Conservation (phyloP, 2,329 filamentous ascomycete genomes). For the Fusarium sp. region DNA sequence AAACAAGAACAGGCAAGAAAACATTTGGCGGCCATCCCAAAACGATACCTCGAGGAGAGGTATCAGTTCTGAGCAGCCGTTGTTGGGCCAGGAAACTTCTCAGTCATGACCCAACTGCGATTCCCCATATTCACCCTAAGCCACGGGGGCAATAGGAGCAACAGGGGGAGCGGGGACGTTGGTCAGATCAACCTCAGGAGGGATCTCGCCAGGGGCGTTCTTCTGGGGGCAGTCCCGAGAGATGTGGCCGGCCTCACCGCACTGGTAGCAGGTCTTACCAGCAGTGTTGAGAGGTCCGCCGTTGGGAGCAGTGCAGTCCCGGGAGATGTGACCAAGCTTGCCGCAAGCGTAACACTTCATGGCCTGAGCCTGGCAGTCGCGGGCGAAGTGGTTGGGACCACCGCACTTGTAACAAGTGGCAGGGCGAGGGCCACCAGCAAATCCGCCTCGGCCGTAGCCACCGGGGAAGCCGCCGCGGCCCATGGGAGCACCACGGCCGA, state of each 20-base stretch:
- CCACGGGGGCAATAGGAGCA: constrained; percentile 61
- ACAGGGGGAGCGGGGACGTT: constrained; percentile 62
- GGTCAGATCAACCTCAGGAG: constrained; percentile 60
- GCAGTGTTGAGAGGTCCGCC: constrained; percentile 95
- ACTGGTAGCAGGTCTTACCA: constrained; percentile 99
- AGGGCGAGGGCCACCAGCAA: constrained; percentile 77
- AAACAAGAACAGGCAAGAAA: constrained; percentile 42
- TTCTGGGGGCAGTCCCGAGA: constrained; percentile 93
- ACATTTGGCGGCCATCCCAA: constrained; percentile 35
- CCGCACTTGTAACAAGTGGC: constrained; percentile 83
- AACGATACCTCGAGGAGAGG: constrained; percentile 11
- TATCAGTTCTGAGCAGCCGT: constrained; percentile 23
- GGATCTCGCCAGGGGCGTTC: constrained; percentile 66
- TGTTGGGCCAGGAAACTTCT: constrained; percentile 25
- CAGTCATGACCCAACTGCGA: constrained; percentile 26
- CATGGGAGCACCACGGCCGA: constrained; percentile 77
- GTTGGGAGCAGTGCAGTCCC: constrained; percentile 96
- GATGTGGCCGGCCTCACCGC: constrained; percentile 95
- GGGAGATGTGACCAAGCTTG: constrained; percentile 93
- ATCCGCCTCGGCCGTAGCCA: constrained; percentile 81
- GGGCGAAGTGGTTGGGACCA: constrained; percentile 96
- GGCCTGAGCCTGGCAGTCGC: constrained; percentile 97
- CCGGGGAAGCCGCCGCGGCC: constrained; percentile 79
- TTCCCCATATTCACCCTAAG: constrained; percentile 48
- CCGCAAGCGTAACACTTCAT: constrained; percentile 99